A percentile compares a stretch with the other conserved stretches of the same genome.
Conservation (phyloP, 306 rosid species). For the Sechiopsis laciniata region DNA sequence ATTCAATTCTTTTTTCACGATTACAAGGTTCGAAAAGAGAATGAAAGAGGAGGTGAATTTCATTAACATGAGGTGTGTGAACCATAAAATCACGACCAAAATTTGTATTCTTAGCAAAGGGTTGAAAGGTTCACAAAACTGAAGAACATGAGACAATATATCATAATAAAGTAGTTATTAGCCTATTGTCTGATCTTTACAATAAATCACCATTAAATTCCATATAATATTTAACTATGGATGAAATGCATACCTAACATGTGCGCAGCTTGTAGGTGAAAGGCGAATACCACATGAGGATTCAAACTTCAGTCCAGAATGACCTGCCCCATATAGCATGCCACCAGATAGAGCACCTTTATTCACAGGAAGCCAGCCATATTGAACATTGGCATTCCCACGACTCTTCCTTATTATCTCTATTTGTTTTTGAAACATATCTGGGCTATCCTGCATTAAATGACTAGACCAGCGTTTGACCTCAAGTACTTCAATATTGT, state of each 20-base stretch:
- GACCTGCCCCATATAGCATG: conserved; percentile 25
- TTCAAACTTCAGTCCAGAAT: not conserved
- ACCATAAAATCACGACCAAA: conserved; percentile 3
- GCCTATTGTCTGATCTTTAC: too few species aligned
- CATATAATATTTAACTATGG: not conserved
- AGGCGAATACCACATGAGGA: conserved; percentile 27
- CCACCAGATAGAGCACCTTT: conserved; percentile 18
- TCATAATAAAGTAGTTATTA: not conserved
- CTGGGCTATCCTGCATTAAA: conserved; percentile 20
- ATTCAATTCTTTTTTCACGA: not conserved
- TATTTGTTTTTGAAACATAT: conserved; percentile 30
- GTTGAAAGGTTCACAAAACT: not conserved
- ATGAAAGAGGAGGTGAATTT: not conserved
- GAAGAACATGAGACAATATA: not conserved
- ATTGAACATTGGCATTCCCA: conserved; percentile 28
- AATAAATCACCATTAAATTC: not conserved
- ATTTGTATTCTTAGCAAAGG: not conserved
- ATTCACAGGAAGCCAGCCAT: conserved; percentile 28
- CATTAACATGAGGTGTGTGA: not conserved
- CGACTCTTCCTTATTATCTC: conserved; percentile 25
- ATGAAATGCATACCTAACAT: conserved; percentile 25
- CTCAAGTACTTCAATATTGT: conserved; percentile 17
- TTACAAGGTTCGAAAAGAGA: not conserved
- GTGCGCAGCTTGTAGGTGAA: conserved; percentile 22
- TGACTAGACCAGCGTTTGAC: conserved; percentile 23